Evolutionary conservation across 169 alveolate genomes (phyloP).

Genomic region (Besnoitia besnoiti): DNA sequence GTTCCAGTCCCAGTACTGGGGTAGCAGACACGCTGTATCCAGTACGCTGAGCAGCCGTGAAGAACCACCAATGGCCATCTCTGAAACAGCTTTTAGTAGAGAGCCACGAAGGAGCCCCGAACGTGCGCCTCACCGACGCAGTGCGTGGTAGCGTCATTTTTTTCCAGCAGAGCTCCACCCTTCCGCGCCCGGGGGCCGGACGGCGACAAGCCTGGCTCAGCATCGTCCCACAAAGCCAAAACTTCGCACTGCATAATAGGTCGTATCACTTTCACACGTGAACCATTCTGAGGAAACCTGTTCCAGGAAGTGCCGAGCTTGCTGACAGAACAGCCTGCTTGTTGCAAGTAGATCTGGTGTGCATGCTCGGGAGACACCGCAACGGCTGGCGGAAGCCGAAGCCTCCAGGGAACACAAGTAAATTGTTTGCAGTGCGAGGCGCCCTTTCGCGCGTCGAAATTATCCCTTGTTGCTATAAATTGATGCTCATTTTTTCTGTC

Average conservation of each 20-base stretch:
- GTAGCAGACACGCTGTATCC: not conserved
- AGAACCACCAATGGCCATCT: not conserved
- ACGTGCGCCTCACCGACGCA: not conserved
- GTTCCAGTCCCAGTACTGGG: not conserved
- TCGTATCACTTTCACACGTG: not conserved
- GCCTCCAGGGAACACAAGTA: too few relatives aligned
- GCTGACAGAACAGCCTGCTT: too few relatives aligned
- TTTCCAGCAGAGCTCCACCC: not conserved
- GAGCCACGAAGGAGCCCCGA: not conserved
- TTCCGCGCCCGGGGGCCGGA: not conserved
- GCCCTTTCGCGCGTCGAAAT: too few relatives aligned
- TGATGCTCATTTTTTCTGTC: too few relatives aligned
- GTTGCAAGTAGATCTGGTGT: too few relatives aligned
- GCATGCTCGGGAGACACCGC: too few relatives aligned
- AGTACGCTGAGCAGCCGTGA: not conserved
- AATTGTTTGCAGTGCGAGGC: too few relatives aligned
- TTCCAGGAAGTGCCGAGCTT: not conserved
- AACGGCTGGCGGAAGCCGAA: too few relatives aligned
- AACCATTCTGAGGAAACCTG: not conserved
- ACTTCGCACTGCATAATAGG: not conserved
- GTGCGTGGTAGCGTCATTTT: not conserved
- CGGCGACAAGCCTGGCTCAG: conserved; percentile 1
- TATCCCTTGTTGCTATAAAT: too few relatives aligned
- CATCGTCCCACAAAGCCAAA: not conserved
- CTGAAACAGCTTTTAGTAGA: not conserved